phyloP scores from a whole-genome alignment of 2,329 filamentous ascomycete species.

The Calonectria henricotiae region DNA sequence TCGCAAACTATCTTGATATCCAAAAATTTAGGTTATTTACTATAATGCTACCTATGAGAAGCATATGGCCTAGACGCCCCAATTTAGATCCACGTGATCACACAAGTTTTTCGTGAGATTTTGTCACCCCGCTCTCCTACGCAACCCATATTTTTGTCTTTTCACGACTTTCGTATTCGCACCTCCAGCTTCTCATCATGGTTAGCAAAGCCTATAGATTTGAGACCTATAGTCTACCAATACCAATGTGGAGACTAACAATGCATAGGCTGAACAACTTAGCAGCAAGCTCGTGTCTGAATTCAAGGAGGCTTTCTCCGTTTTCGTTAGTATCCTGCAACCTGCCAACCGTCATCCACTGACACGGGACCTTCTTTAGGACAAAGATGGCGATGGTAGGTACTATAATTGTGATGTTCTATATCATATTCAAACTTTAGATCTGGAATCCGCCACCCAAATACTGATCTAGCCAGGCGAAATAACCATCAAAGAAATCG shows the following conservation, averaged over 20 bases:
- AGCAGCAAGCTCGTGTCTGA: constrained; percentile 99
- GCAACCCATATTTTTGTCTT: constrained; percentile 26
- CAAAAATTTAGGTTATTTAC: background rate
- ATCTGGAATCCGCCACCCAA: background rate
- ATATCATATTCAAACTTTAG: background rate
- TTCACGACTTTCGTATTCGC: constrained; percentile 16
- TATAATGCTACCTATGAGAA: background rate
- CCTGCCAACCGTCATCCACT: constrained; percentile 1
- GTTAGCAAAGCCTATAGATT: background rate
- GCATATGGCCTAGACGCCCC: constrained; percentile 12
- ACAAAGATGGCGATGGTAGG: constrained; percentile 93
- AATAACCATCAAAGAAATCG: constrained; percentile 92
- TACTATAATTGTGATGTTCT: constrained; percentile 51
- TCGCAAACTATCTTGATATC: background rate
- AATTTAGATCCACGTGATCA: constrained; percentile 4
- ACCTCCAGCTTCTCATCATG: background rate
- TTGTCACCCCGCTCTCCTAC: constrained; percentile 13
- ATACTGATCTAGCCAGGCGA: constrained; percentile 72
- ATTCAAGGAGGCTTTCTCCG: constrained; percentile 99
- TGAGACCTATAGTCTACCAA: background rate
- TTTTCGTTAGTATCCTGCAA: constrained; percentile 84
- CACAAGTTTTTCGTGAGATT: constrained; percentile 9
- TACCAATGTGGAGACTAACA: background rate
- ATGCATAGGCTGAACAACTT: constrained; percentile 88
- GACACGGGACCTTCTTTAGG: constrained; percentile 66